phyloP scores from a whole-genome alignment of 768 basidiomycete genomes.

The Boletus sp. region DNA sequence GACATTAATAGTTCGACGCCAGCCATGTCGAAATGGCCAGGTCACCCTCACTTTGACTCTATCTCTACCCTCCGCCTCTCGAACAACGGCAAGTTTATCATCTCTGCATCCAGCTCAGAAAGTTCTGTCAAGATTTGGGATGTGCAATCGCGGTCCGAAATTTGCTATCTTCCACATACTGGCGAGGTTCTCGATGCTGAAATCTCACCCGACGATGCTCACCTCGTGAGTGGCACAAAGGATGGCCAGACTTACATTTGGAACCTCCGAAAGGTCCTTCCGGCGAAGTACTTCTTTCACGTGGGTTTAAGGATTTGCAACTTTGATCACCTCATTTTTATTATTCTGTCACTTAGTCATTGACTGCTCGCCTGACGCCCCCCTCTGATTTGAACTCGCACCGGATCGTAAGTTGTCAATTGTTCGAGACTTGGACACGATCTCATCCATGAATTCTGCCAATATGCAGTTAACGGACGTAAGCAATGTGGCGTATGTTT shows the following conservation, averaged over 20 bases:
- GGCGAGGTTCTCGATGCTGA: conserved; percentile 11
- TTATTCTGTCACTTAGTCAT: conserved; percentile 1
- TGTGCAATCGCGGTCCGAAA: background rate
- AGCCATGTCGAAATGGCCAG: conserved; percentile 3
- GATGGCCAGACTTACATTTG: conserved; percentile 12
- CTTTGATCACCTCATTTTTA: background rate
- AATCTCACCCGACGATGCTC: conserved; percentile 16
- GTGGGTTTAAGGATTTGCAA: background rate
- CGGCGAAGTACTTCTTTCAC: conserved; percentile 4
- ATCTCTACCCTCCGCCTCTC: conserved; percentile 18
- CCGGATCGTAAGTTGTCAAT: conserved; percentile 6
- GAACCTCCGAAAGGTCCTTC: conserved; percentile 13
- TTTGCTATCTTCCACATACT: conserved; percentile 7
- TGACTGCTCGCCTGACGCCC: background rate
- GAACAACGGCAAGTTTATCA: conserved; percentile 20
- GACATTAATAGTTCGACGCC: conserved; percentile 1
- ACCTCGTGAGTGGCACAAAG: conserved; percentile 4
- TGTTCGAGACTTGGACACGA: background rate
- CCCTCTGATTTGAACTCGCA: background rate
- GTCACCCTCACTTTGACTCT: conserved; percentile 11
- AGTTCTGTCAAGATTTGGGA: conserved; percentile 20
- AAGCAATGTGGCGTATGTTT: conserved; percentile 5
- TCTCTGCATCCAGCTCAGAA: conserved; percentile 19
- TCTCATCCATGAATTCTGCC: background rate
- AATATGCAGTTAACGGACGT: conserved; percentile 14